Evolutionary conservation across 73 alveolate genomes (phyloP), one percentile per base, ranked within the genome.

Genomic region (Tetrahymena borealis): DNA sequence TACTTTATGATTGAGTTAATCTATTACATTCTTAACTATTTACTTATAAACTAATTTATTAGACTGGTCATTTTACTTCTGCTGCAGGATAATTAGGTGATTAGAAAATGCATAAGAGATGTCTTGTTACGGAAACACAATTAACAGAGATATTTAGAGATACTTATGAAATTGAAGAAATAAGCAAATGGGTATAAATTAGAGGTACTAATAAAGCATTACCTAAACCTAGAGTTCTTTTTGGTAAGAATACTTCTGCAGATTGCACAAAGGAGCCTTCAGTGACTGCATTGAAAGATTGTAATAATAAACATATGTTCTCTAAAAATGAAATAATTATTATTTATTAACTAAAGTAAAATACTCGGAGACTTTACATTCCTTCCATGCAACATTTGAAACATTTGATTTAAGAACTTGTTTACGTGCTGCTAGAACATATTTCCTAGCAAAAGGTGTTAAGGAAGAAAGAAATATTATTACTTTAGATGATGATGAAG

Each of bases 101-200:
- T 60, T 24, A 24, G 85, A 60, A 60, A 20, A 79, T 93, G 33
- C 60, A 85, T 39, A 93, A 93, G 40, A 93, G 95, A 85, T 40
- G 38, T 13, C 32, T 38, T 79, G 93, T 40, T 31, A 93, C 93
- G 32, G 91, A 41, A 38, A 92, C 39, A 20, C 11, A 93, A 33
- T 18, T 93, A 90, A 77, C 78, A 18, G 95, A 93, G 32, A 85
- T 93, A 39, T 93, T 93, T 32, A 42, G 90, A 15, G 95, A 93
- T 85, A 93, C 95, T 28, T 39, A 79, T 32, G 95, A 93, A 42
- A 93, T 85, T 31, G 95, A 93, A 37, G 95, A 93, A 20, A 93
- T 60, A 60, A 60, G 91, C 31, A 93, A 93, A 90, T 93, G 78
- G 39, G 41, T 93, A 10, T 39, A 93, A 32, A 85, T 91, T 39